phyloP scores from a whole-genome alignment of 164 flowering plant genomes.

The Cinnamomum micranthum region DNA sequence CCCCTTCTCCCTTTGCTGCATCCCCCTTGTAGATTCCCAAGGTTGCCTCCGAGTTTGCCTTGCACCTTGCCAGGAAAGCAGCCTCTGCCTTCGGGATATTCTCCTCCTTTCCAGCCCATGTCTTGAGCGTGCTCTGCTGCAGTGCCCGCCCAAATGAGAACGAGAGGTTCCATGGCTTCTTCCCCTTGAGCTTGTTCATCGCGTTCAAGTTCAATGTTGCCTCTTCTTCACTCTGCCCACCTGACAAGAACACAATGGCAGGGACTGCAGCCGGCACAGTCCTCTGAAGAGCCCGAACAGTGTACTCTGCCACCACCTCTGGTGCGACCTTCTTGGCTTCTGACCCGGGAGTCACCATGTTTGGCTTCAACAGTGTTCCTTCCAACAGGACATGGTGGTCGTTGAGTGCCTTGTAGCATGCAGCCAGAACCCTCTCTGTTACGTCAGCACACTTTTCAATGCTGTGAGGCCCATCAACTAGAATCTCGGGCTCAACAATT shows the following conservation, averaged over 20 bases:
- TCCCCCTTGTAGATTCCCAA: conserved; percentile 42
- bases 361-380: conserved; percentile 45
- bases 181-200: conserved; percentile 42
- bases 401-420: conserved; percentile 47
- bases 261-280: conserved; percentile 45
- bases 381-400: conserved; percentile 47
- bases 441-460: conserved; percentile 40
- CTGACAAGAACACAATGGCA: conserved; percentile 41
- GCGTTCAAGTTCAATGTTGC: conserved; percentile 45
- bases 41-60: conserved; percentile 50
- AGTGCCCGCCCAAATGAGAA: conserved; percentile 48
- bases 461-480: conserved; percentile 47
- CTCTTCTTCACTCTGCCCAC: conserved; percentile 51
- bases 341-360: conserved; percentile 52
- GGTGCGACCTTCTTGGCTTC: conserved; percentile 40
- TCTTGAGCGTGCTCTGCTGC: conserved; percentile 47
- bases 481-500: conserved; percentile 52
- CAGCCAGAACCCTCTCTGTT: conserved; percentile 49
- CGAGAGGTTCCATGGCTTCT: conserved; percentile 43
- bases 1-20: conserved; percentile 32
- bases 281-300: conserved; percentile 37
- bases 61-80: conserved; percentile 39
- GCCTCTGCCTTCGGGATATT: conserved; percentile 35
- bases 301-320: conserved; percentile 40
- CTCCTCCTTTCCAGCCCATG: conserved; percentile 45